Conservation (phyloP, 768 basidiomycete genomes). For the Suillus americanus region DNA sequence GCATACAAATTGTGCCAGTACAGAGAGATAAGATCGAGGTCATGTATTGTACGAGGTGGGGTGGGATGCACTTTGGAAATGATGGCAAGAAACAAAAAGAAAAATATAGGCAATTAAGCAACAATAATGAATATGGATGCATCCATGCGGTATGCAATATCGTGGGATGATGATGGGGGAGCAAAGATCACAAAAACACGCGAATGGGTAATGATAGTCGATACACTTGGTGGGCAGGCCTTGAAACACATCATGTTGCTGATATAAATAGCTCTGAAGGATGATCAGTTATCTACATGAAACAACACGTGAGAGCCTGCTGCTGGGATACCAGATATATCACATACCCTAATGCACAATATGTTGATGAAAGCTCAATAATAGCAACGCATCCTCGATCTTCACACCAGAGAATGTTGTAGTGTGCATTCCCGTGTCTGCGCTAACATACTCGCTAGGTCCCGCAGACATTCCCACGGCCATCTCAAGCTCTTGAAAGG, state of each 20-base stretch:
- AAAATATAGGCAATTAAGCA: slow-evolving; percentile 29
- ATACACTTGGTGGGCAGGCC: slow-evolving; percentile 3
- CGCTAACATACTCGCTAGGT: slow-evolving; percentile 21
- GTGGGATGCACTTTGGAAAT: neutral
- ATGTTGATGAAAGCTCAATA: slow-evolving; percentile 74
- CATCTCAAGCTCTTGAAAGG: slow-evolving; percentile 52
- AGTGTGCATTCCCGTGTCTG: slow-evolving; percentile 24
- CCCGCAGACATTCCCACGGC: slow-evolving; percentile 27
- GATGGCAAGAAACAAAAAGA: slow-evolving; percentile 1
- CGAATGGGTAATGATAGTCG: slow-evolving; percentile 4
- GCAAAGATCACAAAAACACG: neutral
- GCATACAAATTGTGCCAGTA: slow-evolving; percentile 3
- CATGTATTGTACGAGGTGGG: neutral
- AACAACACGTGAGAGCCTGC: neutral
- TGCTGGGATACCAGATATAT: neutral
- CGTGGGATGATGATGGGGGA: neutral
- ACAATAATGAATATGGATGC: slow-evolving; percentile 34
- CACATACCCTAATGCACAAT: slow-evolving; percentile 46
- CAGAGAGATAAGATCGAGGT: neutral
- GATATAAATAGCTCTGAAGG: slow-evolving; percentile 5
- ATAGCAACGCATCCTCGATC: slow-evolving; percentile 71
- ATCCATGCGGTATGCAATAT: slow-evolving; percentile 6
- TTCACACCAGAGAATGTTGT: slow-evolving; percentile 51
- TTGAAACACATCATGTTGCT: slow-evolving; percentile 1
- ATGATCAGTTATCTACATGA: neutral